phyloP scores from a whole-genome alignment of 2,329 filamentous ascomycete species.

The Diaporthe amygdali region DNA sequence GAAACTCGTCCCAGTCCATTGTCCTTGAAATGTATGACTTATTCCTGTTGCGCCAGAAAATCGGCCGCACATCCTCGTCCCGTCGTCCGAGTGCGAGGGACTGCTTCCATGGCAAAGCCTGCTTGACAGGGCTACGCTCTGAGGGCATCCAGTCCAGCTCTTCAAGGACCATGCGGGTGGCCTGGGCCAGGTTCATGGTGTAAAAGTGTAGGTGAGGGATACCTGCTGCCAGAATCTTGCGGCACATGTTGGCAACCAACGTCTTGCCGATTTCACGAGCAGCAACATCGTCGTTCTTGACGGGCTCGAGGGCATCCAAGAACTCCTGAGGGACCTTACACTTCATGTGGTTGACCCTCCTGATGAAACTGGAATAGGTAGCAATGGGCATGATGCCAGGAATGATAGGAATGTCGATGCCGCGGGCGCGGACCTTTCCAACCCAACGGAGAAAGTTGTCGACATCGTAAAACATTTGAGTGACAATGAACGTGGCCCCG shows the following conservation, averaged over 20 bases:
- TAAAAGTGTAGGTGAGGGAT: slow-evolving; percentile 96
- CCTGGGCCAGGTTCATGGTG: slow-evolving; percentile 97
- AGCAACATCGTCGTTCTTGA: slow-evolving; percentile 95
- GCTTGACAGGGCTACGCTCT: slow-evolving; percentile 77
- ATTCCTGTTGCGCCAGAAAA: slow-evolving; percentile 98
- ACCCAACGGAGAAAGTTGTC: slow-evolving; percentile 96
- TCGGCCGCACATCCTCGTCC: slow-evolving; percentile 94
- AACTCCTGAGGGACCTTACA: slow-evolving; percentile 82
- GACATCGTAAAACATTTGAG: slow-evolving; percentile 99
- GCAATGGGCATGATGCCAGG: slow-evolving; percentile 95
- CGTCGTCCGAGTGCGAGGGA: slow-evolving; percentile 88
- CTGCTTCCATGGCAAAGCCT: slow-evolving; percentile 94
- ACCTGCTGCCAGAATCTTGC: slow-evolving; percentile 80
- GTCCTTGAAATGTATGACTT: slow-evolving; percentile 95
- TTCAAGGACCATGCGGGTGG: slow-evolving; percentile 91
- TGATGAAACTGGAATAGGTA: slow-evolving; percentile 90
- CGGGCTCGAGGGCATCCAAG: slow-evolving; percentile 82
- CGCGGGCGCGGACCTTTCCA: slow-evolving; percentile 80
- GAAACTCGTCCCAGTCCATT: slow-evolving; percentile 98
- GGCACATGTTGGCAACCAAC: slow-evolving; percentile 88
- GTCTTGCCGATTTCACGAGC: slow-evolving; percentile 89
- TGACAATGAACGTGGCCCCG: slow-evolving; percentile 91
- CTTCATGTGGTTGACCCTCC: slow-evolving; percentile 90
- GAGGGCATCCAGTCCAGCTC: slow-evolving; percentile 85
- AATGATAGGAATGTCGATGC: slow-evolving; percentile 74